These are phyloP conservation scores for Fusarium neocosmosporiellum DNA, from an alignment of 2,329 filamentous ascomycete species.

Conservation along the genomic window DNA sequence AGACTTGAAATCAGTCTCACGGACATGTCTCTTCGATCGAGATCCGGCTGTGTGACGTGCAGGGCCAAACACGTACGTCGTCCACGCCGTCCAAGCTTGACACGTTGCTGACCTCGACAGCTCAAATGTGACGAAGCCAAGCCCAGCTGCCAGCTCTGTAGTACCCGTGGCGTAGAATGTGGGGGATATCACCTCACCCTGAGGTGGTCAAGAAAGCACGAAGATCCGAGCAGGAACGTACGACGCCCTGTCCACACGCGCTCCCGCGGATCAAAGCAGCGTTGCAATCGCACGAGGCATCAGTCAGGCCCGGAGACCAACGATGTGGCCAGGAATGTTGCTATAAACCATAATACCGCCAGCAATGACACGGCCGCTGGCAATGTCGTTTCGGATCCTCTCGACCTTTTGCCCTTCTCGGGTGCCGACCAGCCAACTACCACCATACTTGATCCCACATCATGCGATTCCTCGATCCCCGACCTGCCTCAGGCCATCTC, in stretches of 20 bases:
- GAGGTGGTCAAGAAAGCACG: conserved; percentile 37
- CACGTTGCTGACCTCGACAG: conserved; percentile 13
- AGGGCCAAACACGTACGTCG: conserved; percentile 25
- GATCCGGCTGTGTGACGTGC: conserved; percentile 30
- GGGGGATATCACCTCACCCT: conserved; percentile 35
- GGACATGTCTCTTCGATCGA: conserved; percentile 2
- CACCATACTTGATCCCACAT: too few relatives aligned
- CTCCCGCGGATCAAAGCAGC: neutral
- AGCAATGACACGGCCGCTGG: too few relatives aligned
- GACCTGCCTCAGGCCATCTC: too few relatives aligned
- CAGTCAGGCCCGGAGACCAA: neutral
- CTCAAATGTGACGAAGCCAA: conserved; percentile 42
- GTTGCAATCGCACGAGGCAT: neutral
- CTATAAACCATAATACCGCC: too few relatives aligned
- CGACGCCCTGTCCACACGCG: conserved; percentile 7
- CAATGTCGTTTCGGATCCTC: too few relatives aligned
- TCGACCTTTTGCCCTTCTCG: too few relatives aligned
- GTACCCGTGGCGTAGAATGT: conserved; percentile 33
- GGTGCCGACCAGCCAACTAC: too few relatives aligned
- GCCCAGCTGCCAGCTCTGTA: conserved; percentile 35
- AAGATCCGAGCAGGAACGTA: conserved; percentile 14
- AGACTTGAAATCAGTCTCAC: too few relatives aligned
- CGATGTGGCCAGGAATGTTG: too few relatives aligned
- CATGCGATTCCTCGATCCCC: too few relatives aligned
- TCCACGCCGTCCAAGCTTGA: neutral